Percentiles rank a stretch among this genome's conserved stretches.
phyloP scores from a whole-genome alignment of 1,284 basidiomycete species.

The Apiotrichum akiyoshidainum region DNA sequence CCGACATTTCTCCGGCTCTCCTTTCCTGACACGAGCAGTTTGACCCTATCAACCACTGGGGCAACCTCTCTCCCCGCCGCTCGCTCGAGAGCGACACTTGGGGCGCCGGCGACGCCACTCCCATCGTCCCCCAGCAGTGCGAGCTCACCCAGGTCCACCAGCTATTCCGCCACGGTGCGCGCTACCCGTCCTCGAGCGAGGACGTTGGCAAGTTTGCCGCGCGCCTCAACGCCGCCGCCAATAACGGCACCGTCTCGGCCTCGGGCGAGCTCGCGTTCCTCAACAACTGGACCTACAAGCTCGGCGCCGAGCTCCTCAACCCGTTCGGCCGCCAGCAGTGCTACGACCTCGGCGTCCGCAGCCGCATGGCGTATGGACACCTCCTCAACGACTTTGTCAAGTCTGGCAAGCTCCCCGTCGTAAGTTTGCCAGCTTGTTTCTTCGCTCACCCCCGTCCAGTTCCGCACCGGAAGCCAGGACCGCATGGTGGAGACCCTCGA shows the following conservation, averaged over 20 bases:
- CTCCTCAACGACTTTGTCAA: slow-evolving; percentile 73
- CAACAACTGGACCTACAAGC: slow-evolving; percentile 52
- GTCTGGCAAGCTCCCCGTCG: slow-evolving; percentile 28
- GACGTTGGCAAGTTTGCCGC: slow-evolving; percentile 35
- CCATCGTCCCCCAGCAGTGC: slow-evolving; percentile 66
- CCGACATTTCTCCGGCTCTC: neutral
- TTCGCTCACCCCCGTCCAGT: slow-evolving; percentile 36
- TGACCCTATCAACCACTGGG: slow-evolving; percentile 73
- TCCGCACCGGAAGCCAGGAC: slow-evolving; percentile 73
- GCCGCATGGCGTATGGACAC: slow-evolving; percentile 66
- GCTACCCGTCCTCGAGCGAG: slow-evolving; percentile 46
- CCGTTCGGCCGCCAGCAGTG: slow-evolving; percentile 52
- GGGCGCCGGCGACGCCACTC: slow-evolving; percentile 65
- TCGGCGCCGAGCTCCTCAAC: slow-evolving; percentile 53
- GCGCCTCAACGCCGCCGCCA: slow-evolving; percentile 32
- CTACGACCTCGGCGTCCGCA: slow-evolving; percentile 45
- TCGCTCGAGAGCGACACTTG: slow-evolving; percentile 66
- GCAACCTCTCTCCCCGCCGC: slow-evolving; percentile 80
- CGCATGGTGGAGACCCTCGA: slow-evolving; percentile 77
- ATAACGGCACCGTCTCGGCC: slow-evolving; percentile 18
- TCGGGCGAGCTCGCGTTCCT: slow-evolving; percentile 51
- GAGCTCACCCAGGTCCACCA: slow-evolving; percentile 65
- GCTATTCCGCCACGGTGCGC: slow-evolving; percentile 60
- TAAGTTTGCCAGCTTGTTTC: neutral
- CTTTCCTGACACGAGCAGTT: slow-evolving; percentile 24